phyloP scores from a whole-genome alignment of 352 stramenopile genomes.

The Phytophthora citrophthora region DNA sequence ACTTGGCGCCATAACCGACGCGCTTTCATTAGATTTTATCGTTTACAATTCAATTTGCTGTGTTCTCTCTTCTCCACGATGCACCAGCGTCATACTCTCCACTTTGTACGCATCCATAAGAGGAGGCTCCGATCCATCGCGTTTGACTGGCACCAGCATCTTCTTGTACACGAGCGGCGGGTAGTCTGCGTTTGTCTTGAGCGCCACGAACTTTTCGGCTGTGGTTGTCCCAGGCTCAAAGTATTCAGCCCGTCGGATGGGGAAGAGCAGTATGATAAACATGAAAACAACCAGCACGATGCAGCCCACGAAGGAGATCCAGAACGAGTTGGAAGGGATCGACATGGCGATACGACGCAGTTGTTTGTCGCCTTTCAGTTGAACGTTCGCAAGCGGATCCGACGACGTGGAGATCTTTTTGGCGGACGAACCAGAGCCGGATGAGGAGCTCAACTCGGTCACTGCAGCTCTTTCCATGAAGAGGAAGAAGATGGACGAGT shows the following conservation, averaged over 20 bases:
- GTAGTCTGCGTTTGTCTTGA: slow-evolving; percentile 32
- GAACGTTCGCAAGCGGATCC: slow-evolving; percentile 31
- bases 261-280: slow-evolving; percentile 35
- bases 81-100: slow-evolving; percentile 28
- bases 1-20: no score
- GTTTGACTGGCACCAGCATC: slow-evolving; percentile 20
- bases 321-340: slow-evolving; percentile 41
- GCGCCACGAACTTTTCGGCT: slow-evolving; percentile 34
- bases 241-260: slow-evolving; percentile 32
- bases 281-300: slow-evolving; percentile 30
- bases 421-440: slow-evolving; percentile 10
- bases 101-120: slow-evolving; percentile 28
- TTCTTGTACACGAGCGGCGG: slow-evolving; percentile 39
- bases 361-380: slow-evolving; percentile 47
- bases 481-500: slow-evolving; percentile 53
- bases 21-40: no score
- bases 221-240: slow-evolving; percentile 33
- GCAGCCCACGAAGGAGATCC: slow-evolving; percentile 37
- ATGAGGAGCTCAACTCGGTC: slow-evolving; percentile 30
- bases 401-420: slow-evolving; percentile 7
- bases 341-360: slow-evolving; percentile 37
- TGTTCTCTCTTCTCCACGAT: slow-evolving; percentile 4
- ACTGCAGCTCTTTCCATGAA: slow-evolving; percentile 47
- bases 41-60: slow-evolving; percentile 24
- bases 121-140: background rate